These are phyloP conservation scores for Pelargonium exstipulatum DNA, from an alignment of 441 rosid genomes.

Conservation along the genomic window DNA sequence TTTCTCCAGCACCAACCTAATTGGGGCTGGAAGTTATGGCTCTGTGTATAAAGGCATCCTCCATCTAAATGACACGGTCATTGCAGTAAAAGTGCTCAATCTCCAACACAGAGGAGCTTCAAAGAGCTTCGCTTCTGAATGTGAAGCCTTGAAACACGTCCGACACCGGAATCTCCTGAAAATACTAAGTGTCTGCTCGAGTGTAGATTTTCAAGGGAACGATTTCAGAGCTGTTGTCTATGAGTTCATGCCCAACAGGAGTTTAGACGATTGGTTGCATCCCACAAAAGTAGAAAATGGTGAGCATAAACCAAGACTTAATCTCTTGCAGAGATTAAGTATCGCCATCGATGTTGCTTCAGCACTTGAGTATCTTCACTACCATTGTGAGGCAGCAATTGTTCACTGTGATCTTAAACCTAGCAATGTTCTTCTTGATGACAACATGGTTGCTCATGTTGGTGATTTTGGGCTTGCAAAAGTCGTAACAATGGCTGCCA, in stretches of 20 bases:
- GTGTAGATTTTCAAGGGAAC: conserved; percentile 11
- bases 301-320: not conserved
- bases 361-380: conserved; percentile 19
- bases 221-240: not conserved
- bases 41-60: conserved; percentile 24
- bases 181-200: not conserved
- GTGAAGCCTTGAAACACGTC: conserved; percentile 1
- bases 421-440: conserved; percentile 18
- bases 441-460: conserved; percentile 16
- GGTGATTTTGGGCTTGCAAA: conserved; percentile 25
- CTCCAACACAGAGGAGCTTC: conserved; percentile 21
- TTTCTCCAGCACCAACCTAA: conserved; percentile 20
- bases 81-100: conserved; percentile 25
- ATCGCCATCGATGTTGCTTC: conserved; percentile 17
- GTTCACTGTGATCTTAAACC: conserved; percentile 18
- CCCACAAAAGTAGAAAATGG: not conserved
- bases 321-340: conserved; percentile 9
- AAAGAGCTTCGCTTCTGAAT: conserved; percentile 22
- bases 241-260: not conserved
- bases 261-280: not conserved
- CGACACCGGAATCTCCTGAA: conserved; percentile 11
- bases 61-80: not conserved
- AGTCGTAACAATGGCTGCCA: not conserved
- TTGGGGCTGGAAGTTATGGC: conserved; percentile 20
- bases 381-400: conserved; percentile 6